phyloP scores from a whole-genome alignment of 345 rosid species.

The Anacardium occidentale region DNA sequence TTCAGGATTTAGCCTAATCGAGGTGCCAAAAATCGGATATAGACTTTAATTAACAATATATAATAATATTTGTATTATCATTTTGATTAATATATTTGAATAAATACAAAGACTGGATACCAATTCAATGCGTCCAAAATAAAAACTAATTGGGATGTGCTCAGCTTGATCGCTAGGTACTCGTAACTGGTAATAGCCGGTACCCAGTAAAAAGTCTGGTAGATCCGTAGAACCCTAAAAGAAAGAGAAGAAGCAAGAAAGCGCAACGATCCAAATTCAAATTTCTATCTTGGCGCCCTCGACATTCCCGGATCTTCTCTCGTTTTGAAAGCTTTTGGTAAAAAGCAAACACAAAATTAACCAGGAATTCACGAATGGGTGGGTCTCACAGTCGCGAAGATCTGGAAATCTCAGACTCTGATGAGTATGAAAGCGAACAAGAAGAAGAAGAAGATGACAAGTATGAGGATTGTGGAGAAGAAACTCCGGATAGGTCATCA shows the following conservation, averaged over 20 bases:
- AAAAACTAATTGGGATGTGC: too few species aligned
- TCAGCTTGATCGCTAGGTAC: too few species aligned
- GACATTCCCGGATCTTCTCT: not conserved
- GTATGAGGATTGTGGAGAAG: constrained; percentile 50
- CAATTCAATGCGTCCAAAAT: too few species aligned
- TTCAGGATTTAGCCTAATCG: constrained; percentile 61
- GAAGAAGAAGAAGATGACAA: constrained; percentile 43
- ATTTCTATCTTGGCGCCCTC: constrained; percentile 51
- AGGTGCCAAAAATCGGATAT: not conserved
- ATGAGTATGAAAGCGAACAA: constrained; percentile 39
- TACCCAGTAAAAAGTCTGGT: not conserved
- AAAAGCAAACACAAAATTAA: not conserved
- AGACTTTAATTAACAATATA: not conserved
- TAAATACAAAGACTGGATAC: too few species aligned
- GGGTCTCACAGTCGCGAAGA: constrained; percentile 67
- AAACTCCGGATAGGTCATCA: constrained; percentile 43
- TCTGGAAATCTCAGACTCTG: constrained; percentile 64
- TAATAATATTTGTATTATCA: too few species aligned
- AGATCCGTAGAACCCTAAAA: constrained; percentile 22
- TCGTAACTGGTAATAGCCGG: constrained; percentile 8
- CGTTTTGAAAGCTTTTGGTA: not conserved
- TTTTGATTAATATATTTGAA: too few species aligned
- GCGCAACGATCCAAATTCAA: constrained; percentile 43
- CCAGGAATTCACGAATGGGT: constrained; percentile 43
- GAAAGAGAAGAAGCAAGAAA: not conserved